These are phyloP conservation scores for Xanthoconium stramineum DNA, from an alignment of 768 basidiomycete genomes.

Conservation along the genomic window DNA sequence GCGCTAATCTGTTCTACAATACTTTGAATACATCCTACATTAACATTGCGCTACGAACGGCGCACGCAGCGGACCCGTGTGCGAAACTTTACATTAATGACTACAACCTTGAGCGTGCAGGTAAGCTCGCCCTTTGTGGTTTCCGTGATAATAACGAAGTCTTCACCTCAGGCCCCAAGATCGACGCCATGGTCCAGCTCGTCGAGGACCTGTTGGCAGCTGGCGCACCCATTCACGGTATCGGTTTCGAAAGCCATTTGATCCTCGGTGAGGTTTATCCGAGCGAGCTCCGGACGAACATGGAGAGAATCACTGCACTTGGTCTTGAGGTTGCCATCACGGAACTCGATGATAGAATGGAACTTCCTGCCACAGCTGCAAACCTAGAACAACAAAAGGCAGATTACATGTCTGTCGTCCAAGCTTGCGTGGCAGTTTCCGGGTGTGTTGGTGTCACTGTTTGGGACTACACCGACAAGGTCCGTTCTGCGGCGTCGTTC, in stretches of 20 bases:
- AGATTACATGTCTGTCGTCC: conserved; percentile 57
- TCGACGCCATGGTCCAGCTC: conserved; percentile 53
- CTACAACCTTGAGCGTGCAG: conserved; percentile 24
- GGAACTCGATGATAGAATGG: conserved; percentile 65
- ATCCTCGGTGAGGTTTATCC: conserved; percentile 56
- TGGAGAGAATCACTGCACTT: conserved; percentile 52
- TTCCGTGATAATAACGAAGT: neutral
- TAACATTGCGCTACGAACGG: conserved; percentile 42
- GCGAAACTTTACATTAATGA: conserved; percentile 35
- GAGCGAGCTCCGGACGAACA: conserved; percentile 41
- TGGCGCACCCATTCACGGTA: conserved; percentile 55
- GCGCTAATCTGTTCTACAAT: conserved; percentile 50
- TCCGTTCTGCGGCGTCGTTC: neutral
- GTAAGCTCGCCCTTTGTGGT: conserved; percentile 14
- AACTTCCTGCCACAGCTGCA: conserved; percentile 44
- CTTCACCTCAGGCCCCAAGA: conserved; percentile 11
- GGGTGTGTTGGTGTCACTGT: conserved; percentile 37
- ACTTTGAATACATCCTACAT: conserved; percentile 50
- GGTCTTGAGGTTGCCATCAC: conserved; percentile 69
- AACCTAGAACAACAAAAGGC: conserved; percentile 49
- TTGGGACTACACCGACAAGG: conserved; percentile 43
- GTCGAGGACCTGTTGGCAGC: conserved; percentile 44
- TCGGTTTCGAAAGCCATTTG: conserved; percentile 61
- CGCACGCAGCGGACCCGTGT: conserved; percentile 28
- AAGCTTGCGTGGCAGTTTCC: conserved; percentile 45